Evolutionary conservation across 371 early-diverging fungal genomes (phyloP).

Genomic region (Parasitella parasitica): DNA sequence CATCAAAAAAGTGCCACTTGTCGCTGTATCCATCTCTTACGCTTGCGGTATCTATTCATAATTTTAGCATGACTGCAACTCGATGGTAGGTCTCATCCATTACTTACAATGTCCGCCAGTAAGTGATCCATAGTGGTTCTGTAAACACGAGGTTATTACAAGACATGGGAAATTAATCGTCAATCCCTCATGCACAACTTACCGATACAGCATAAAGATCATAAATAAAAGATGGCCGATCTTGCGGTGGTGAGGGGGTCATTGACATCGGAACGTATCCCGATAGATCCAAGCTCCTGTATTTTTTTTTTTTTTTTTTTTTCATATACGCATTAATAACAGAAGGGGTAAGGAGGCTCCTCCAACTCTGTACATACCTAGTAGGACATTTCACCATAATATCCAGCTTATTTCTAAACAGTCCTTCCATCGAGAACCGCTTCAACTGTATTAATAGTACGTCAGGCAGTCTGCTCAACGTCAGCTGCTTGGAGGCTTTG

Average conservation of each 20-base stretch:
- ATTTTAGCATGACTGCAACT: conserved; percentile 10
- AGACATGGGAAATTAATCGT: not conserved
- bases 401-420: conserved; percentile 91
- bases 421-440: conserved; percentile 89
- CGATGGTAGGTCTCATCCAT: conserved; percentile 14
- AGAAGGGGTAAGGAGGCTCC: not conserved
- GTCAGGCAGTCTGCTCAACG: conserved; percentile 80
- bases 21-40: conserved; percentile 75
- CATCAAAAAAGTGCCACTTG: conserved; percentile 94
- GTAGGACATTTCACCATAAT: conserved; percentile 85
- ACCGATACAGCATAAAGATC: conserved; percentile 90
- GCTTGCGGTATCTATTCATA: conserved; percentile 78
- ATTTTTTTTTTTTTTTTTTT: too few relatives aligned
- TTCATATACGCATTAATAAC: too few relatives aligned
- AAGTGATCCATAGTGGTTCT: conserved; percentile 91
- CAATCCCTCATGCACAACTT: conserved; percentile 8
- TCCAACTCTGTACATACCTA: conserved; percentile 30
- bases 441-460: conserved; percentile 92
- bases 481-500: conserved; percentile 75
- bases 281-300: conserved; percentile 35
- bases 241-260: conserved; percentile 14
- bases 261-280: conserved; percentile 40
- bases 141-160: conserved; percentile 3
- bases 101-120: conserved; percentile 93
- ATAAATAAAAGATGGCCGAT: conserved; percentile 56